Conservation (phyloP, 768 basidiomycete genomes). For the Kwoniella sp. region DNA sequence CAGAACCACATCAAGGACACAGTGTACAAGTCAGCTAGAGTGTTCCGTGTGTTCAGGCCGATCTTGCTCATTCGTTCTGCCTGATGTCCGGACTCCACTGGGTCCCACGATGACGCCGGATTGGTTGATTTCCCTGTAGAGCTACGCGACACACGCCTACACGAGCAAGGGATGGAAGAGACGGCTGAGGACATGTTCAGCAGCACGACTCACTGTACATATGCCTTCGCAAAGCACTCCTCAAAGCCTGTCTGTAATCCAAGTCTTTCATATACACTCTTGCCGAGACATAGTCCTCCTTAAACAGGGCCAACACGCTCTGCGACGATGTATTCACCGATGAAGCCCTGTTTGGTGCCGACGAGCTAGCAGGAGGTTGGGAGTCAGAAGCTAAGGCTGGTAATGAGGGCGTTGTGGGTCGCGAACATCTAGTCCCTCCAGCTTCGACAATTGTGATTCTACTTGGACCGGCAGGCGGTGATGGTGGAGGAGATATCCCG, state of each 20-base stretch:
- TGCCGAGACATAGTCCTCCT: conserved; percentile 31
- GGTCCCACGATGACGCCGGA: too few species aligned
- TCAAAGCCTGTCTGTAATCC: conserved; percentile 30
- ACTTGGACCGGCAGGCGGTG: background rate
- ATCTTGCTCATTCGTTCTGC: too few species aligned
- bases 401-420: background rate
- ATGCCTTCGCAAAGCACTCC: conserved; percentile 27
- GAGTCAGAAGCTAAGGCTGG: background rate
- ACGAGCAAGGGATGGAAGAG: too few species aligned
- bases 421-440: background rate
- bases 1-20: background rate
- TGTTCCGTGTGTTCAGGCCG: too few species aligned
- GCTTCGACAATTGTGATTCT: background rate
- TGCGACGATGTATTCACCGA: conserved; percentile 14
- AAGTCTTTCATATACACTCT: conserved; percentile 32
- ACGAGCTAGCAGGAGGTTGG: background rate
- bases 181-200: background rate
- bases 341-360: background rate
- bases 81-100: too few species aligned
- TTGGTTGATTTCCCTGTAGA: too few species aligned
- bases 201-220: conserved; percentile 40
- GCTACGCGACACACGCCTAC: too few species aligned
- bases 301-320: conserved; percentile 27
- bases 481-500: background rate
- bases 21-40: background rate